Evolutionary conservation across 164 flowering plant species (phyloP), one percentile per base, ranked within the genome.

Genomic region (Berberis vulgaris): DNA sequence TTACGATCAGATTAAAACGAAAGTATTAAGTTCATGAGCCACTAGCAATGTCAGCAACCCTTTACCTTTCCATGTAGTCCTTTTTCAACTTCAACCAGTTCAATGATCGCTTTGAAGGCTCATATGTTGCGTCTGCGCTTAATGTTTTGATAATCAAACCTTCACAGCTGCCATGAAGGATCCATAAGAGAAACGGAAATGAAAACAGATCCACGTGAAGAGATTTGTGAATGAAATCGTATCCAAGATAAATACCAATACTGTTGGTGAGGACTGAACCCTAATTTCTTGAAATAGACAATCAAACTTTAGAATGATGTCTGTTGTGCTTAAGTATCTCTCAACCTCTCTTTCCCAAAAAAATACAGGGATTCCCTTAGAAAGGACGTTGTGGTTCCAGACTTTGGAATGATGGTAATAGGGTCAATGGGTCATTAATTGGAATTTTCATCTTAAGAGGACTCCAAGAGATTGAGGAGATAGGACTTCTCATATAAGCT

Each of bases 81-180:
- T 95, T 95, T 73, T 95, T 95, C 83, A 95, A 59, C 79, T 95
- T 95, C 58, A 94, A 78, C 99, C 99, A 94, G 76, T 94, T 94
- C 74, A 70, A 69, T 53, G 97, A 94, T 60, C 97, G 79, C 77
- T 84, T 94, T 56, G 99, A 77, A 71, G 99, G 99, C 79, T 94
- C 99, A 73, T 94, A 94, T 6, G 99, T 89, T 65, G 99, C 96
- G 72, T 91, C 99, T 63, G 62, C 76, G 63, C 74, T 73, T 78
- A 94, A 71, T 73, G 99, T 94, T 80, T 94, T 94, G 74, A 94
- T 87, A 39, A 94, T 94, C 74, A 94, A 74, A 53, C 99, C 99
- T 77, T 94, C 99, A 76, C 81, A 94, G 71, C 97, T 91, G 86
- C 71, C 81, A 67, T 65, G 4, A 9, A 63, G 60, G 50, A 72